These are phyloP conservation scores for Cladosporium sp. DNA, from an alignment of 2,329 filamentous ascomycete genomes.

Conservation along the genomic window DNA sequence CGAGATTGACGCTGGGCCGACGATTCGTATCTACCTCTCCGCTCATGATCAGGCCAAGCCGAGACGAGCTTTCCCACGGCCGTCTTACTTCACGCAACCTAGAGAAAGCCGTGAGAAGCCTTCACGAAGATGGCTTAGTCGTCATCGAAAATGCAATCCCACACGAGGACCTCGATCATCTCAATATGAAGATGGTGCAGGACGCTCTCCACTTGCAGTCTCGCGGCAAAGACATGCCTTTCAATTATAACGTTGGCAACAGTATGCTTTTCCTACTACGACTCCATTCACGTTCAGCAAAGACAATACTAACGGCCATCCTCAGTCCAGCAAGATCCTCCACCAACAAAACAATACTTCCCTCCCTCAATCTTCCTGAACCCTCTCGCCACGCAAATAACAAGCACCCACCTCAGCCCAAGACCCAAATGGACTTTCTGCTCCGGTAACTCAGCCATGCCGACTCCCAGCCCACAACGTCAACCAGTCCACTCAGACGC, in stretches of 20 bases:
- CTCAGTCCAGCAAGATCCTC: conserved; percentile 7
- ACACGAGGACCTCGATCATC: conserved; percentile 53
- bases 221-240: conserved; percentile 57
- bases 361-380: conserved; percentile 57
- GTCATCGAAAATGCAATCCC: conserved; percentile 58
- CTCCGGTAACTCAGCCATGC: conserved; percentile 60
- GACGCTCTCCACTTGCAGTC: conserved; percentile 58
- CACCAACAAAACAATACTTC: conserved; percentile 37
- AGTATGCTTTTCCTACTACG: neutral
- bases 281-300: neutral
- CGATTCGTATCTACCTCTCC: conserved; percentile 21
- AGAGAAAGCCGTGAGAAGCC: conserved; percentile 22
- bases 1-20: neutral
- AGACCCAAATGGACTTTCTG: conserved; percentile 59
- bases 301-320: neutral
- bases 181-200: conserved; percentile 62
- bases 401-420: conserved; percentile 57
- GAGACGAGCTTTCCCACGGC: conserved; percentile 18
- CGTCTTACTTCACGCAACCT: conserved; percentile 21
- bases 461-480: conserved; percentile 40
- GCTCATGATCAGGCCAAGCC: conserved; percentile 20
- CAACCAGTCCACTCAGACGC: conserved; percentile 63
- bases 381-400: conserved; percentile 58
- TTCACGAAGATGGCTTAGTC: conserved; percentile 55
- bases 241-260: conserved; percentile 62